These are phyloP conservation scores for Pseudogymnoascus sp. DNA, from an alignment of 2,329 filamentous ascomycete species.

Conservation along the genomic window DNA sequence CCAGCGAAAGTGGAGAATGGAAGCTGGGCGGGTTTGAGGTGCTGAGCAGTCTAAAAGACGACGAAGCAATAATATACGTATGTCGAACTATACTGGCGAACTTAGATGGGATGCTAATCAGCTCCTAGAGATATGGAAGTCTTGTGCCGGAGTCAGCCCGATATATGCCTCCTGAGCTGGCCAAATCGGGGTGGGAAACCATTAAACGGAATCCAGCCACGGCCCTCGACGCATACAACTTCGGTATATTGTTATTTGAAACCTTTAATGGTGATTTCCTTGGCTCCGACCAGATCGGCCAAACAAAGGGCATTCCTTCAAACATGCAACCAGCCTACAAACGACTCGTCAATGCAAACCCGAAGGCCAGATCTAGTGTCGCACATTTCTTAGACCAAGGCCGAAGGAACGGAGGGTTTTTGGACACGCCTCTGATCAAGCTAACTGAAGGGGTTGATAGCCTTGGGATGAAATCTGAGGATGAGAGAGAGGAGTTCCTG, in stretches of 20 bases:
- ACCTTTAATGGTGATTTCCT: conserved; percentile 82
- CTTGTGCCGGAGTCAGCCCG: conserved; percentile 76
- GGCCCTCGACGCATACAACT: conserved; percentile 81
- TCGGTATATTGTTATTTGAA: conserved; percentile 78
- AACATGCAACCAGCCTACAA: conserved; percentile 90
- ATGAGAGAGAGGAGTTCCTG: conserved; percentile 78
- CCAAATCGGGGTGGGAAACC: conserved; percentile 80
- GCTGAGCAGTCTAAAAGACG: conserved; percentile 89
- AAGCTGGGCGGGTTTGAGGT: conserved; percentile 92
- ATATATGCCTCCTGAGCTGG: conserved; percentile 82
- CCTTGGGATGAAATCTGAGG: conserved; percentile 76
- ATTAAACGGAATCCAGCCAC: conserved; percentile 76
- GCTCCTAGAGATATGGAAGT: conserved; percentile 68
- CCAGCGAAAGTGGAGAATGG: conserved; percentile 95
- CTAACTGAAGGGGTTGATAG: conserved; percentile 90
- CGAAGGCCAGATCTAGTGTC: conserved; percentile 78
- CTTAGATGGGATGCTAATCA: neutral
- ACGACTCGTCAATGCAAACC: conserved; percentile 77
- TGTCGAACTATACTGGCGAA: neutral
- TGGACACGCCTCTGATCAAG: conserved; percentile 86
- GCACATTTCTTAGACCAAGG: conserved; percentile 87
- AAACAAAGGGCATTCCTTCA: conserved; percentile 78
- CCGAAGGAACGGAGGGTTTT: conserved; percentile 73
- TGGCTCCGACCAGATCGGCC: conserved; percentile 70
- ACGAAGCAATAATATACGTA: conserved; percentile 79